phyloP scores from a whole-genome alignment of 2,329 filamentous ascomycete genomes.

The Botrytis porri region DNA sequence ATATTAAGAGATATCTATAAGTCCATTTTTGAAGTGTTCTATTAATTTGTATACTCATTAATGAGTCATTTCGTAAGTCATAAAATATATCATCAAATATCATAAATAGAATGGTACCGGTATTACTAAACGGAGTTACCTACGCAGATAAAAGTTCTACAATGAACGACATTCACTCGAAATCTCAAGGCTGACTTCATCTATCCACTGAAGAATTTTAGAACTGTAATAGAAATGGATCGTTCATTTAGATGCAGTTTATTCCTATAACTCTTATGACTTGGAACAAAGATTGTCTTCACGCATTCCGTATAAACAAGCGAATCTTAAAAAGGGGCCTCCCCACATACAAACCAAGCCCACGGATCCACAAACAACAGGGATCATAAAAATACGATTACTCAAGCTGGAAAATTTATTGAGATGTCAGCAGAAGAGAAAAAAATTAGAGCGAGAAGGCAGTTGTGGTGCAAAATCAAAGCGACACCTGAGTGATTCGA shows the following conservation, averaged over 20 bases:
- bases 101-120: no score
- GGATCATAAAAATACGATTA: background rate
- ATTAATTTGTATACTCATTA: no score
- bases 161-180: background rate
- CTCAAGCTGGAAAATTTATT: background rate
- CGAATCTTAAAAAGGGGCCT: conserved; percentile 8
- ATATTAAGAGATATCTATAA: no score
- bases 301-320: background rate
- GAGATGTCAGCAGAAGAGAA: background rate
- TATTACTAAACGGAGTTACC: background rate
- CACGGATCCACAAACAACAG: background rate
- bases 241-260: background rate
- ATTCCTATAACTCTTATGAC: background rate
- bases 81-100: no score
- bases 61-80: no score
- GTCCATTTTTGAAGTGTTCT: no score
- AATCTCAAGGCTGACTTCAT: background rate
- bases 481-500: conserved; percentile 18
- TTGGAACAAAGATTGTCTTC: background rate
- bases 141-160: background rate
- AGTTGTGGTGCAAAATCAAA: background rate
- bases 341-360: background rate
- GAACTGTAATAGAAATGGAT: background rate
- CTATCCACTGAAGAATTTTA: background rate
- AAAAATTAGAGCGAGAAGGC: accelerated